Conservation (phyloP, 2,329 filamentous ascomycete species). For the Stagonosporopsis tanaceti region DNA sequence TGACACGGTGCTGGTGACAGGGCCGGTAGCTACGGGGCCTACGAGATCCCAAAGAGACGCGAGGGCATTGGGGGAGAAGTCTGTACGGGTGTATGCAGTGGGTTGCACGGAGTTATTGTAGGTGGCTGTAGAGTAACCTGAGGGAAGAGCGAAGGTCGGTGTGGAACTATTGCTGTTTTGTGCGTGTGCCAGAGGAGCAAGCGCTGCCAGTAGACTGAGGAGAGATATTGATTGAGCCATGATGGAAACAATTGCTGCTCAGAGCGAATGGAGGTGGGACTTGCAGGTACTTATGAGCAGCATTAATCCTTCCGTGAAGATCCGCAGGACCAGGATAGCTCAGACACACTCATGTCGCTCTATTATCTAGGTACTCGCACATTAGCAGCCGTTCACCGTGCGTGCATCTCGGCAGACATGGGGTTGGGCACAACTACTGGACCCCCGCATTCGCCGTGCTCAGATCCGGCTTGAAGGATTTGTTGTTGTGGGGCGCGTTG, state of each 20-base stretch:
- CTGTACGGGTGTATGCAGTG: conserved; percentile 53
- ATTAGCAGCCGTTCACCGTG: neutral
- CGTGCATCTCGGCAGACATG: conserved; percentile 7
- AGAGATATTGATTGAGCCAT: conserved; percentile 33
- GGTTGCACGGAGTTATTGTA: conserved; percentile 55
- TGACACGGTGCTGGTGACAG: conserved; percentile 53
- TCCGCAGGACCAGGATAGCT: neutral
- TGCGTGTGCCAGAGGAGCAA: conserved; percentile 16
- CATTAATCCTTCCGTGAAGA: neutral
- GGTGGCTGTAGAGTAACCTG: conserved; percentile 48
- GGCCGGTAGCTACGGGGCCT: conserved; percentile 53
- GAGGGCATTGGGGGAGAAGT: conserved; percentile 58
- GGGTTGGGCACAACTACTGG: neutral
- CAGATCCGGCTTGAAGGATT: conserved; percentile 3
- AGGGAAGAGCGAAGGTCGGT: conserved; percentile 40
- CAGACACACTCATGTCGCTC: neutral
- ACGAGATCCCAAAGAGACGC: conserved; percentile 57
- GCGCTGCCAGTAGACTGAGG: conserved; percentile 28
- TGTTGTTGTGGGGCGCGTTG: conserved; percentile 6
- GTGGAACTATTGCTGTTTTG: conserved; percentile 6
- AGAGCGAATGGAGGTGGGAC: neutral
- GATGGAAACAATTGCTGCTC: conserved; percentile 5
- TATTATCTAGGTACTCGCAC: neutral
- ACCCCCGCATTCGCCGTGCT: conserved; percentile 9
- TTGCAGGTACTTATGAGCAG: conserved; percentile 4